These are phyloP conservation scores for Capillidium rhysosporum DNA, from an alignment of 371 early-diverging fungal species.

Conservation along the genomic window DNA sequence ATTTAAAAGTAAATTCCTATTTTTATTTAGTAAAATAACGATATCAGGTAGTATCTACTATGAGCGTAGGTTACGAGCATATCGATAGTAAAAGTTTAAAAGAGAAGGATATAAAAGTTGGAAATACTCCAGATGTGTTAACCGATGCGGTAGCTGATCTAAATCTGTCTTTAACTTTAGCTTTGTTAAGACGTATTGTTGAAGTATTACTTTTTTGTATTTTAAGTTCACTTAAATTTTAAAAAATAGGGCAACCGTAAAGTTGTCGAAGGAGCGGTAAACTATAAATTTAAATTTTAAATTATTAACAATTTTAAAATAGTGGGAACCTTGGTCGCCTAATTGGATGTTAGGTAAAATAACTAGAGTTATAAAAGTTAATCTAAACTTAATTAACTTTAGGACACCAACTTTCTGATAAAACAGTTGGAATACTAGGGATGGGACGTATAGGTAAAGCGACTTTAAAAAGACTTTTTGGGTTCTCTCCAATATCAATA, in stretches of 20 bases:
- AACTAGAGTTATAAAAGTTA: not conserved
- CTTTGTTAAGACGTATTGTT: slow-evolving; percentile 43
- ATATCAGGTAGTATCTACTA: slow-evolving; percentile 32
- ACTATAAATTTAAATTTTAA: not conserved
- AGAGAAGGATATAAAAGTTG: slow-evolving; percentile 30
- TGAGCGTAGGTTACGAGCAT: slow-evolving; percentile 74
- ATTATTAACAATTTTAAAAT: slow-evolving; percentile 11
- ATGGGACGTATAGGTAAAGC: slow-evolving; percentile 69
- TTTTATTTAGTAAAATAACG: not conserved
- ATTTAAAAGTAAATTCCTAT: slow-evolving; percentile 9
- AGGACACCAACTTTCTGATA: slow-evolving; percentile 5
- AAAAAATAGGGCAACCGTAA: not conserved
- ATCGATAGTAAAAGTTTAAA: slow-evolving; percentile 20
- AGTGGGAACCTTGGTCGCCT: slow-evolving; percentile 48
- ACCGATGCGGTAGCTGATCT: slow-evolving; percentile 79
- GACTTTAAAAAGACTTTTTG: slow-evolving; percentile 38
- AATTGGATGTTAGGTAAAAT: slow-evolving; percentile 43
- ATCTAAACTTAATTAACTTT: not conserved
- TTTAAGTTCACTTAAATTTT: not conserved
- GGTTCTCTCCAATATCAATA: slow-evolving; percentile 36
- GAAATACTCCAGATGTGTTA: slow-evolving; percentile 69
- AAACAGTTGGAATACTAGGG: slow-evolving; percentile 64
- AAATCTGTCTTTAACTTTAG: slow-evolving; percentile 47
- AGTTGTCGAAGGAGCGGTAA: not conserved
- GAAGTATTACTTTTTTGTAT: slow-evolving; percentile 16